phyloP scores from a whole-genome alignment of 768 basidiomycete species.

The Tremella mesenterica region DNA sequence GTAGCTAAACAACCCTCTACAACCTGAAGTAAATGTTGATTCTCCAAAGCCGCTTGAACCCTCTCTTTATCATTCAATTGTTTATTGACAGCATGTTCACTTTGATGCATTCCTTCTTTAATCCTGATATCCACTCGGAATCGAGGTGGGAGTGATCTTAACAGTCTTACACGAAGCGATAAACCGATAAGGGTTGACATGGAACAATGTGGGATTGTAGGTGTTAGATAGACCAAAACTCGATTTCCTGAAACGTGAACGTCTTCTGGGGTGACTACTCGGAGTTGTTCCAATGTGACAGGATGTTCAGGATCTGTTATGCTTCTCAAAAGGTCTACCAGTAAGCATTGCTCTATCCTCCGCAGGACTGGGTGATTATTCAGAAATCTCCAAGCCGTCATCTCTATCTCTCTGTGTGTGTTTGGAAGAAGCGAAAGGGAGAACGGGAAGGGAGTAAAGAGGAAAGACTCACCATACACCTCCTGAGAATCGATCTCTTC shows the following conservation, averaged over 20 bases:
- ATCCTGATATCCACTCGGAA: conserved; percentile 92
- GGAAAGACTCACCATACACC: conserved; percentile 77
- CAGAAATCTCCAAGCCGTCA: too few species aligned
- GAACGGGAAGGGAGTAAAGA: too few species aligned
- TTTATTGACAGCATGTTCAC: conserved; percentile 91
- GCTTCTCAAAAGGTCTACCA: conserved; percentile 72
- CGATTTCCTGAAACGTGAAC: conserved; percentile 56
- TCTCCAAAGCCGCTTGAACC: conserved; percentile 93
- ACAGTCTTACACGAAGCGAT: conserved; percentile 85
- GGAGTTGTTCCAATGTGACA: conserved; percentile 79
- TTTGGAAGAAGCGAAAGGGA: too few species aligned
- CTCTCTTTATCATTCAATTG: conserved; percentile 98
- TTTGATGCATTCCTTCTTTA: conserved; percentile 91
- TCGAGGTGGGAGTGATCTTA: conserved; percentile 79
- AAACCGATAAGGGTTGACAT: conserved; percentile 95
- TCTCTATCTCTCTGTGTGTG: too few species aligned
- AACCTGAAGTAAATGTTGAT: conserved; percentile 71
- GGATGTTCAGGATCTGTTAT: conserved; percentile 96
- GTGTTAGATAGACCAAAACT: conserved; percentile 84
- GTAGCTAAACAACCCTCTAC: conserved; percentile 67
- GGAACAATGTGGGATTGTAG: conserved; percentile 94
- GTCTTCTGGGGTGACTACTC: conserved; percentile 86
- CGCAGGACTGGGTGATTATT: too few species aligned
- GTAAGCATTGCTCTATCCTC: background rate
- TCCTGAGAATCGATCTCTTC: conserved; percentile 76